Evolutionary conservation across 2,329 filamentous ascomycete species (phyloP), one percentile per base, ranked within the genome.

Genomic region (Colletotrichum cuscutae): DNA sequence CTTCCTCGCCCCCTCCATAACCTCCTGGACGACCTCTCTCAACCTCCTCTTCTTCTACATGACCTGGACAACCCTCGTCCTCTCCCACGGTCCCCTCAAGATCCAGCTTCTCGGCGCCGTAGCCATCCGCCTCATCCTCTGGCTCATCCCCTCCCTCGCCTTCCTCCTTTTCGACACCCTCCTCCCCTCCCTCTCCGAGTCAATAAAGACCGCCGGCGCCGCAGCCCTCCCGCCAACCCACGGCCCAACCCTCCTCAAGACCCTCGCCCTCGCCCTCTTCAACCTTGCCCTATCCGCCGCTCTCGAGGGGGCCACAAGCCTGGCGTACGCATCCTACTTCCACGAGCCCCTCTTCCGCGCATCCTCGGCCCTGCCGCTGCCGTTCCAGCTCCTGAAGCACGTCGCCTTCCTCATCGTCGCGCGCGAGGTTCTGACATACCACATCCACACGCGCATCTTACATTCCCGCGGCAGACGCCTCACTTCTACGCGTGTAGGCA

Each of bases 21-120:
- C 90, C 7, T 92, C 93, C 7, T 95, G 93, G 85, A 92, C 87
- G 15, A 96, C 95, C 1, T 95, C 92, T 1, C 86, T 97, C 75
- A 98, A 97, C 81, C 84, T 97, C 28, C 85, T 97, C 74, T 95
- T 97, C 85, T 97, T 98, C 82, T 96, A 95, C 81, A 89, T 97
- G 84, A 96, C 94, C 77, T 98, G 95, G 95, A 91, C 91, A 6
- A 96, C 94, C 0, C 88, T 98, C 37, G 90, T 97, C 52, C 85
- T 96, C 3, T 93, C 93, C 7, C 93, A 97, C 77, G 87, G 92
- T 1, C 91, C 94, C 0, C 85, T 97, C 19, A 89, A 90, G 71
- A 90, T 98, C 70, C 94, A 97, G 80, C 80, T 97, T 1, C 85
- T 93, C 65, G 94, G 92, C 68, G 92, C 92, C 0, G 80, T 94